Conservation (phyloP, 768 basidiomycete genomes). For the Artomyces pyxidatus region DNA sequence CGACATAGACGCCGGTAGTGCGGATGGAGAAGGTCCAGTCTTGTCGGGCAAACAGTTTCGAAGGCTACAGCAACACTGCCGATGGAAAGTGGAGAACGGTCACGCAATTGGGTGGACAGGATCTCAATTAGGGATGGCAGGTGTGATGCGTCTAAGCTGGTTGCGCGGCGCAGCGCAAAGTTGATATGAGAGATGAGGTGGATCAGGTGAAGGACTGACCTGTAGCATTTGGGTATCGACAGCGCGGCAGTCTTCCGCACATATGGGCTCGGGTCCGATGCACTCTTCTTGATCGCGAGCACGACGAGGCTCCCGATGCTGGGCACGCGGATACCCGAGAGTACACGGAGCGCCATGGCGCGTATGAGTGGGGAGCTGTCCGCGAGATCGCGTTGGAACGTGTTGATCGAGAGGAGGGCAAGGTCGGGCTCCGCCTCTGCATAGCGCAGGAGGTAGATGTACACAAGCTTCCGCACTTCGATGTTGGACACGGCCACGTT, state of each 20-base stretch:
- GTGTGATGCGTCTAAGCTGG: slow-evolving; percentile 68
- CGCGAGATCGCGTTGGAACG: slow-evolving; percentile 93
- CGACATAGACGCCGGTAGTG: slow-evolving; percentile 83
- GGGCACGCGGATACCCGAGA: slow-evolving; percentile 86
- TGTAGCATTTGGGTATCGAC: slow-evolving; percentile 80
- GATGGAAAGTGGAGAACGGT: slow-evolving; percentile 80
- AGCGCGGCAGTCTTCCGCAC: slow-evolving; percentile 90
- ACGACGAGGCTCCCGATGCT: slow-evolving; percentile 83
- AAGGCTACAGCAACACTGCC: slow-evolving; percentile 86
- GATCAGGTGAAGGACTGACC: slow-evolving; percentile 36
- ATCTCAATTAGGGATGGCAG: slow-evolving; percentile 63
- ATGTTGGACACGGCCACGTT: slow-evolving; percentile 90
- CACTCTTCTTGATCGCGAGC: slow-evolving; percentile 87
- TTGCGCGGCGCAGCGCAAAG: background rate
- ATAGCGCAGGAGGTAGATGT: slow-evolving; percentile 94
- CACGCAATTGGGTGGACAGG: slow-evolving; percentile 54
- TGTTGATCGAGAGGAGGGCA: slow-evolving; percentile 93
- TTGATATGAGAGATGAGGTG: background rate
- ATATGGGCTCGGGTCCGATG: slow-evolving; percentile 87
- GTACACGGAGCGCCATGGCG: slow-evolving; percentile 90
- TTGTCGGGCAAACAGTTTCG: slow-evolving; percentile 76
- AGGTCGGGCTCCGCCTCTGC: slow-evolving; percentile 92
- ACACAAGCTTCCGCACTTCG: slow-evolving; percentile 93
- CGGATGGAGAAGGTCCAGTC: slow-evolving; percentile 80
- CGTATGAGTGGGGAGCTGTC: slow-evolving; percentile 91